phyloP scores from a whole-genome alignment of 306 rosid genomes.

The Casuarina equisetifolia region DNA sequence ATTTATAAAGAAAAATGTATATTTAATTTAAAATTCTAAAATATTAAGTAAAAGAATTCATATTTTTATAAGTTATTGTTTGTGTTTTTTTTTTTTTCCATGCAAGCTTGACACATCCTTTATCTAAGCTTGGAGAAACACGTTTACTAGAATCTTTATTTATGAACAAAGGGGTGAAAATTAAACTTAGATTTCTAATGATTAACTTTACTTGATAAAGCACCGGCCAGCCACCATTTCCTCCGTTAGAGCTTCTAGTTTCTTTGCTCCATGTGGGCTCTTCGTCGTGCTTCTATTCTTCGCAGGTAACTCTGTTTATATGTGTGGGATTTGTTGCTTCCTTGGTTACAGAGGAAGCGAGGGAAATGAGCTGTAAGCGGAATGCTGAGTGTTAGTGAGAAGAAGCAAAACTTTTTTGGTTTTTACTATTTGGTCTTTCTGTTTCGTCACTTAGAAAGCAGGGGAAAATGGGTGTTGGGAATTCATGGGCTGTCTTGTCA shows the following conservation, averaged over 20 bases:
- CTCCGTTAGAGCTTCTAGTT: not conserved
- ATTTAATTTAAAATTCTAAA: too few species aligned
- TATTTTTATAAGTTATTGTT: too few species aligned
- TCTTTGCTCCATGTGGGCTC: conserved; percentile 66
- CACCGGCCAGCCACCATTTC: not conserved
- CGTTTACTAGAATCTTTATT: too few species aligned
- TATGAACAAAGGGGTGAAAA: too few species aligned
- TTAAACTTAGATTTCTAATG: too few species aligned
- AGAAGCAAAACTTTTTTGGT: not conserved
- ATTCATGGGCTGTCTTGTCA: not conserved
- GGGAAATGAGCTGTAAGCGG: not conserved
- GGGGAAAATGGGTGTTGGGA: not conserved
- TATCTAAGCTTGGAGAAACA: too few species aligned
- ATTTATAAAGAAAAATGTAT: too few species aligned
- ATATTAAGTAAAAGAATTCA: too few species aligned
- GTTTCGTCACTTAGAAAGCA: not conserved
- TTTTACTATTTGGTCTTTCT: not conserved
- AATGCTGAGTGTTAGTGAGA: not conserved
- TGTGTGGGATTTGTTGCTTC: not conserved
- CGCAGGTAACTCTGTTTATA: conserved; percentile 48
- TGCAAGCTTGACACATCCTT: too few species aligned
- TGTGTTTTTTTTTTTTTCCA: too few species aligned
- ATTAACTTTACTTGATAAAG: too few species aligned
- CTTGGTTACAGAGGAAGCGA: not conserved
- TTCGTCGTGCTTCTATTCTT: conserved; percentile 68